phyloP scores from a whole-genome alignment of 169 alveolate genomes.

The Pseudocohnilembus persalinus region DNA sequence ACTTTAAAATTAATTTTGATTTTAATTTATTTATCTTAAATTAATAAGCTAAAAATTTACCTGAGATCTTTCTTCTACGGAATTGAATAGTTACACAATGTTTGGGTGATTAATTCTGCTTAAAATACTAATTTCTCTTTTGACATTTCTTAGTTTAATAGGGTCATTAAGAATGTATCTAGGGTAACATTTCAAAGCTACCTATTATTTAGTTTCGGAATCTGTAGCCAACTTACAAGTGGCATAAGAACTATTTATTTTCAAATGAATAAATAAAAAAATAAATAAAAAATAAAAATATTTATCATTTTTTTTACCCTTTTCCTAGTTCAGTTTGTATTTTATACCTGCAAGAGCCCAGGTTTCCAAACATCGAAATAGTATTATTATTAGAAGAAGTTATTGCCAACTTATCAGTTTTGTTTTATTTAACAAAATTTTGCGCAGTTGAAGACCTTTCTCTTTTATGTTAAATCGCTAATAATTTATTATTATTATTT shows the following conservation, averaged over 20 bases:
- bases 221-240: constrained; percentile 58
- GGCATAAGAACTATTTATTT: constrained; percentile 58
- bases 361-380: too few species aligned
- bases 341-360: neutral
- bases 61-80: constrained; percentile 50
- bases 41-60: constrained; percentile 27
- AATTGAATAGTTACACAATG: constrained; percentile 14
- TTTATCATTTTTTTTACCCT: neutral
- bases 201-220: constrained; percentile 30
- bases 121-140: constrained; percentile 55
- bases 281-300: too few species aligned
- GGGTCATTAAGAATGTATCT: constrained; percentile 61
- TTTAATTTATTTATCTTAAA: neutral
- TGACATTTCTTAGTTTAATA: constrained; percentile 48
- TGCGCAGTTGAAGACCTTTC: too few species aligned
- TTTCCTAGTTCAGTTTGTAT: neutral
- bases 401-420: too few species aligned
- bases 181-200: constrained; percentile 87
- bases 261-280: too few species aligned
- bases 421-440: too few species aligned
- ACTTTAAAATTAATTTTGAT: neutral
- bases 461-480: too few species aligned
- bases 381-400: too few species aligned
- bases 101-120: constrained; percentile 48
- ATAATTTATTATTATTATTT: too few species aligned